These are phyloP conservation scores for Pueraria montana DNA, from an alignment of 306 rosid genomes.

Conservation along the genomic window DNA sequence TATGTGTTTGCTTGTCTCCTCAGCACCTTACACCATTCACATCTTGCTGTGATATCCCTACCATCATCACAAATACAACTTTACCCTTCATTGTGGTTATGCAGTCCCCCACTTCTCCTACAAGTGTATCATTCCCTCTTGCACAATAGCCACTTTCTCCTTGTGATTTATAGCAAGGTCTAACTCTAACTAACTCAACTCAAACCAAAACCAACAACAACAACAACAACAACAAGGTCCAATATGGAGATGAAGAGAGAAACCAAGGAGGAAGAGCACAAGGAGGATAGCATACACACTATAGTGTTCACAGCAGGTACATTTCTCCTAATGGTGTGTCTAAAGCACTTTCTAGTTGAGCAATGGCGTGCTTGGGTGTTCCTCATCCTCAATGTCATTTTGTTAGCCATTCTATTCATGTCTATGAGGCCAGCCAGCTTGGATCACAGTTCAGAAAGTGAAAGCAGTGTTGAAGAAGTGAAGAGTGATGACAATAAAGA, in stretches of 20 bases:
- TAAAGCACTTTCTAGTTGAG: slow-evolving; percentile 73
- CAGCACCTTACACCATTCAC: slow-evolving; percentile 58
- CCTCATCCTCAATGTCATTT: slow-evolving; percentile 75
- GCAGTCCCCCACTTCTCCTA: slow-evolving; percentile 51
- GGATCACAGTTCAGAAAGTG: slow-evolving; percentile 32
- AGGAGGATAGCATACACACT: slow-evolving; percentile 57
- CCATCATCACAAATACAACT: slow-evolving; percentile 65
- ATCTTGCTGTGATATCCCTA: slow-evolving; percentile 47
- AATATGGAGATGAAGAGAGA: slow-evolving; percentile 65
- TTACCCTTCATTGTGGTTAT: slow-evolving; percentile 57
- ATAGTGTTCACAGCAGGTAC: slow-evolving; percentile 74
- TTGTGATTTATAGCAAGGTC: slow-evolving; percentile 42
- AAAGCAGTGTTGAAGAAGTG: slow-evolving; percentile 27
- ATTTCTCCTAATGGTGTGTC: slow-evolving; percentile 74
- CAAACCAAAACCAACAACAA: not conserved
- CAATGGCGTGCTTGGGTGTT: slow-evolving; percentile 93
- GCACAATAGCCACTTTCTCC: slow-evolving; percentile 49
- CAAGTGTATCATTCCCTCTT: slow-evolving; percentile 53
- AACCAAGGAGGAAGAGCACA: slow-evolving; percentile 60
- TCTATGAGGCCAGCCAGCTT: slow-evolving; percentile 56
- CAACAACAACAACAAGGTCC: not conserved
- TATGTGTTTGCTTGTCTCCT: slow-evolving; percentile 82
- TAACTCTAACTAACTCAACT: not conserved
- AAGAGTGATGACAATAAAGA: slow-evolving; percentile 50
- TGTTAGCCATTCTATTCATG: slow-evolving; percentile 81